Conservation (phyloP, 2,329 filamentous ascomycete genomes). For the Waltergamsia citrina region DNA sequence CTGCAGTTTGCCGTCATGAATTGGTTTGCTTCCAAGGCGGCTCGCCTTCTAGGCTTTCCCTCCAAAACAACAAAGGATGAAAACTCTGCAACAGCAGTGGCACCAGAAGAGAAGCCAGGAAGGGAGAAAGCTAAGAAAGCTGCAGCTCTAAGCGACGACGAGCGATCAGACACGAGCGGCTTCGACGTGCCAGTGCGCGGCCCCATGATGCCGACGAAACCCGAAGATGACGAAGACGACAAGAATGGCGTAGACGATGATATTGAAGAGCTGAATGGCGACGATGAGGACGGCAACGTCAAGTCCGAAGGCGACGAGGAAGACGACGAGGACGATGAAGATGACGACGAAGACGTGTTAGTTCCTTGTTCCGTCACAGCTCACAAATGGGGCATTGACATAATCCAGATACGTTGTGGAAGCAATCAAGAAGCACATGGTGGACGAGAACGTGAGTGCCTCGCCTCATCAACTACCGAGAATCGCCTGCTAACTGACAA, state of each 20-base stretch:
- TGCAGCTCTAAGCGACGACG: slow-evolving; percentile 2
- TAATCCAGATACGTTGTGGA: slow-evolving; percentile 60
- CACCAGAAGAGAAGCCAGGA: neutral
- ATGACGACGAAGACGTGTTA: slow-evolving; percentile 33
- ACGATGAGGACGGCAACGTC: neutral
- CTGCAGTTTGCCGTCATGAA: no score
- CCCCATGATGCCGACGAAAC: neutral
- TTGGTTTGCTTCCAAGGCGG: no score
- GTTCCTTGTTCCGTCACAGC: no score
- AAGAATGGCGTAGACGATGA: neutral
- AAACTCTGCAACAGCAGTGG: neutral
- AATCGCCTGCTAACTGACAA: slow-evolving; percentile 5
- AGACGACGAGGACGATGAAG: slow-evolving; percentile 20
- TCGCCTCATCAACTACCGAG: neutral
- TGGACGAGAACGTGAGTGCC: slow-evolving; percentile 41
- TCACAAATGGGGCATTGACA: slow-evolving; percentile 12
- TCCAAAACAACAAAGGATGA: neutral
- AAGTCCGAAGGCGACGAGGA: no score
- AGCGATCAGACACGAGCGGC: slow-evolving; percentile 2
- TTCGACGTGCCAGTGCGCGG: neutral
- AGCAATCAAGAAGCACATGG: slow-evolving; percentile 57
- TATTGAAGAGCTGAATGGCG: slow-evolving; percentile 5
- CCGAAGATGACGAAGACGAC: neutral
- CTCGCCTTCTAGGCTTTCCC: no score
- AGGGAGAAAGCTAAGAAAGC: neutral